Base-by-base conservation (phyloP, 352 stramenopile genomes). In the Phytophthora pluvialis region DNA sequence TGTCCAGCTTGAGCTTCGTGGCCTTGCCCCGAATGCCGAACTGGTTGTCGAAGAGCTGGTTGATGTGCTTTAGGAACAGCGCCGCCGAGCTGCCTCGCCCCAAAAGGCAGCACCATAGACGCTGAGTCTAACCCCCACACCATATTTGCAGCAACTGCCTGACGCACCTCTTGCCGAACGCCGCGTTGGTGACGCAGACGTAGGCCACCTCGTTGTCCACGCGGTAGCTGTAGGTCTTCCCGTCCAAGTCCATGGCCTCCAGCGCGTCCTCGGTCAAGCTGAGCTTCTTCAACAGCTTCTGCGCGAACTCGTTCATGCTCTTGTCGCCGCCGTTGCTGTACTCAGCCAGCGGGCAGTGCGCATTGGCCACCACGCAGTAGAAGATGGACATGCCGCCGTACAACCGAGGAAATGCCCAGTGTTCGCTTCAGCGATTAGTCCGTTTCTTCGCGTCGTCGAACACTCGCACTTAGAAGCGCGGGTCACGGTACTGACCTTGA, bases 301-400 rank as follows among this genome's bases (percentile, higher is more conserved):
- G 78, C 29, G 88, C 88, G 50, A 96, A 90, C 53, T 96, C 86
- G 72, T 76, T 90, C 85, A 95, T 94, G 68, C 89, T 88, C 69
- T 92, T 90, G 70, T 93, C 81, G 44, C 86, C 86, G 49, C 77
- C 80, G 36, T 93, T 92, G 74, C 84, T 92, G 69, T 86, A 83
- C 72, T 96, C 86, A 15, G 86, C 80, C 53, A 96, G 73, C 56
- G 88, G 73, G 42, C 84, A 94, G 80, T 91, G 64, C 52, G 72
- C 75, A 68, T 96, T 96, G 45, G 86, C 88, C 53, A 96, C 78
- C 9, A 96, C 77, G 64, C 86, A 96, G 79, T 95, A 96, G 69
- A 84, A 94, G 72, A 96, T 96, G 55, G 86, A 73, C 88, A 96
- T 91, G n/a, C 1, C 21, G 36, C 12, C 44, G 16, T 5, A 39